These are phyloP conservation scores for Obelidium mucronatum DNA, from an alignment of 192 early-diverging fungal species.

Conservation along the genomic window DNA sequence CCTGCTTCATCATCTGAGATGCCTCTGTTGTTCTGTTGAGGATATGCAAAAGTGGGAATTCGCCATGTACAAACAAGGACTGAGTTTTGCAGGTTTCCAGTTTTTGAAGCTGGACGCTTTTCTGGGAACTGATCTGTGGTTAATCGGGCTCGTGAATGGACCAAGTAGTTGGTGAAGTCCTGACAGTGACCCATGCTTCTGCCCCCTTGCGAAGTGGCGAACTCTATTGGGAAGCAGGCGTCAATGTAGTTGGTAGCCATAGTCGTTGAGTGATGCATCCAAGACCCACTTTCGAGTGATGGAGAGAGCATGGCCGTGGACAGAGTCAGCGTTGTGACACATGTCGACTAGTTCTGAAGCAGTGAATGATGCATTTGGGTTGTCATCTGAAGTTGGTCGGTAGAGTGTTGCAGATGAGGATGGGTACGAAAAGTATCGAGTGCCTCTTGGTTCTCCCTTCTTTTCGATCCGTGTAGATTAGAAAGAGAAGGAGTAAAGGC, in stretches of 20 bases:
- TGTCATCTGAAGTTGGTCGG: background rate
- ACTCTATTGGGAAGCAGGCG: constrained; percentile 15
- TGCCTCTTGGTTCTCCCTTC: no score
- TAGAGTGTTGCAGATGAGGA: background rate
- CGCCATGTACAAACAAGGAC: background rate
- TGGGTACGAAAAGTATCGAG: no score
- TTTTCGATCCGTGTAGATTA: no score
- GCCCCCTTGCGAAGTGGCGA: background rate
- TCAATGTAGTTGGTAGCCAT: background rate
- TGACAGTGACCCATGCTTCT: background rate
- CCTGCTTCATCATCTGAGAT: background rate
- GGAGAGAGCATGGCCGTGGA: background rate
- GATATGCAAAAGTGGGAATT: background rate
- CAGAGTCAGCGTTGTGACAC: background rate
- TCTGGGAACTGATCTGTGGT: background rate
- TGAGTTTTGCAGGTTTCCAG: background rate
- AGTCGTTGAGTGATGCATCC: background rate
- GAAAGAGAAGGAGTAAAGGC: no score
- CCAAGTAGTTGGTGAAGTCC: background rate
- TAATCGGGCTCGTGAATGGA: background rate
- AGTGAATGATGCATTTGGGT: background rate
- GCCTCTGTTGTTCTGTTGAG: background rate
- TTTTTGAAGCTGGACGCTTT: background rate
- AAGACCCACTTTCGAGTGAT: background rate
- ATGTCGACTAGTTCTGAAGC: background rate